phyloP scores from a whole-genome alignment of 108 stramenopile species.

The Conticribra weissflogii region DNA sequence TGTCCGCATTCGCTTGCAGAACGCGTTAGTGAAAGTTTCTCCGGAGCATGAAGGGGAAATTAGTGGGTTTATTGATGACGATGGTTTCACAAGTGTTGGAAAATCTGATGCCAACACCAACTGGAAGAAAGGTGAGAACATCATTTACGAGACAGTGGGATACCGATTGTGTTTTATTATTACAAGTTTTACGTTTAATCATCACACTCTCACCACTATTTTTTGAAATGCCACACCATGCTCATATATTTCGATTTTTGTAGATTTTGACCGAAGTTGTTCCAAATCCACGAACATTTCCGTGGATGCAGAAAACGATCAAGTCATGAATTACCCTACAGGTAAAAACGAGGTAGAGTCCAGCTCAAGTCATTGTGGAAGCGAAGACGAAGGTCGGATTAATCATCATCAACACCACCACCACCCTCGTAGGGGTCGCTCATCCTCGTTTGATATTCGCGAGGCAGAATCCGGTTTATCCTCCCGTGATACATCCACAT shows the following conservation, averaged over 20 bases:
- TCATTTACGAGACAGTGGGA: neutral
- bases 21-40: neutral
- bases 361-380: neutral
- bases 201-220: neutral
- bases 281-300: neutral
- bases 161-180: neutral
- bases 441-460: neutral
- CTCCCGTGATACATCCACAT: neutral
- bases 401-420: neutral
- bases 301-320: neutral
- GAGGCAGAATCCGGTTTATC: neutral
- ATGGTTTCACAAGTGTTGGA: neutral
- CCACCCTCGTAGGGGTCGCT: neutral
- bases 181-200: neutral
- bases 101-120: neutral
- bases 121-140: neutral
- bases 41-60: neutral
- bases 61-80: neutral
- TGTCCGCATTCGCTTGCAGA: neutral
- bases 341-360: neutral
- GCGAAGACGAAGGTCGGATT: neutral
- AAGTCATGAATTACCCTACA: neutral
- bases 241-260: too few species aligned
- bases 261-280: neutral
- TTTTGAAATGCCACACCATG: neutral